These are phyloP conservation scores for Hemileia vastatrix DNA, from an alignment of 1,284 basidiomycete genomes.

Conservation along the genomic window DNA sequence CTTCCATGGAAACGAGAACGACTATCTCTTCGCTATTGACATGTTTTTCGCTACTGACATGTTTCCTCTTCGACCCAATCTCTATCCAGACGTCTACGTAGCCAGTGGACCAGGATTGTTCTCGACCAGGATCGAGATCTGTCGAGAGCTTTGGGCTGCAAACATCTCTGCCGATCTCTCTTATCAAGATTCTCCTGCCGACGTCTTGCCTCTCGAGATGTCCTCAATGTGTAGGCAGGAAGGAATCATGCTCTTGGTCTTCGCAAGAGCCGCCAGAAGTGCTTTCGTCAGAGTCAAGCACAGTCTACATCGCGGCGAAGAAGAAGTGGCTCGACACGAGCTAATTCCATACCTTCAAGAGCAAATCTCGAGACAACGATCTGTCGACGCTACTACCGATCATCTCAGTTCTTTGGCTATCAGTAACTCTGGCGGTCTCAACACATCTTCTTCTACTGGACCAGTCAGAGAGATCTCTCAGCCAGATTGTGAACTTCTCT, in stretches of 20 bases:
- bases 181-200: slow-evolving; percentile 37
- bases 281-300: slow-evolving; percentile 37
- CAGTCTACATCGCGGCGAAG: slow-evolving; percentile 34
- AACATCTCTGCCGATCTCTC: slow-evolving; percentile 68
- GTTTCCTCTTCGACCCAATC: too few relatives aligned
- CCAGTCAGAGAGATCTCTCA: slow-evolving; percentile 7
- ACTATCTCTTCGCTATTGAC: too few relatives aligned
- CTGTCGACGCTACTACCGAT: neutral
- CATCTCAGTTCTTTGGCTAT: neutral
- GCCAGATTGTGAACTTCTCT: slow-evolving; percentile 20
- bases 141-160: slow-evolving; percentile 65
- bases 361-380: slow-evolving; percentile 32
- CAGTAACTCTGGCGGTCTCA: slow-evolving; percentile 11
- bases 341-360: slow-evolving; percentile 33
- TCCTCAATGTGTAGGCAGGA: slow-evolving; percentile 39
- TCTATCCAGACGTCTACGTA: slow-evolving; percentile 51
- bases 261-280: slow-evolving; percentile 30
- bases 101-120: slow-evolving; percentile 65
- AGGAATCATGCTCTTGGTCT: slow-evolving; percentile 39
- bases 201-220: slow-evolving; percentile 32
- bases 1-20: too few relatives aligned
- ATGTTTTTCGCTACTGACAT: too few relatives aligned
- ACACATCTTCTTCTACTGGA: slow-evolving; percentile 23
- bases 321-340: slow-evolving; percentile 35
- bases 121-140: slow-evolving; percentile 66